A percentile compares a stretch with the other conserved stretches of the same genome.
Evolutionary conservation across 495 filamentous ascomycete species (phyloP).

Genomic region (Penicillium paradoxum): DNA sequence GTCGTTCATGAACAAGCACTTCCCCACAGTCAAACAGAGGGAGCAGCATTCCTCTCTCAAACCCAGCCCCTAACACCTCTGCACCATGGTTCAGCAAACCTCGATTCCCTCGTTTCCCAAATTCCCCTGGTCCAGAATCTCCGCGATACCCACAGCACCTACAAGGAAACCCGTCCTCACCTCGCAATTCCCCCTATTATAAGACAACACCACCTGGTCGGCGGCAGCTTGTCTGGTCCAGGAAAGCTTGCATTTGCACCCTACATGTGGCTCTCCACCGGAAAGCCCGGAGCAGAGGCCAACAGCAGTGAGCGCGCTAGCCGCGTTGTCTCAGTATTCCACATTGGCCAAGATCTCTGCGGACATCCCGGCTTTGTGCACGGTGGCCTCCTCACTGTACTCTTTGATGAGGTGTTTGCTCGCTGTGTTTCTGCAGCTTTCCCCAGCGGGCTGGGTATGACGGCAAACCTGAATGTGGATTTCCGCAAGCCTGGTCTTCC

Average conservation of each 20-base stretch:
- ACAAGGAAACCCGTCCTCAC: slow-evolving; percentile 68
- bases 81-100: not conserved
- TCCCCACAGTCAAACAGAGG: slow-evolving; percentile 16
- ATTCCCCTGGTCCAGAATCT: slow-evolving; percentile 68
- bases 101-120: slow-evolving; percentile 63
- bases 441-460: slow-evolving; percentile 48
- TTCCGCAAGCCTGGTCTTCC: slow-evolving; percentile 58
- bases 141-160: slow-evolving; percentile 51
- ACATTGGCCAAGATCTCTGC: slow-evolving; percentile 33
- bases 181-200: slow-evolving; percentile 29
- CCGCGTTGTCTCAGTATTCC: slow-evolving; percentile 33
- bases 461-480: slow-evolving; percentile 58
- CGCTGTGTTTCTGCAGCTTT: slow-evolving; percentile 38
- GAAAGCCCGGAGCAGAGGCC: slow-evolving; percentile 27
- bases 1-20: slow-evolving; percentile 28
- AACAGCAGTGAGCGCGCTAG: slow-evolving; percentile 3
- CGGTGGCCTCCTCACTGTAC: slow-evolving; percentile 34
- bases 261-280: slow-evolving; percentile 53
- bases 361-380: slow-evolving; percentile 41
- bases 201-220: slow-evolving; percentile 35
- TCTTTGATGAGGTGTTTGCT: slow-evolving; percentile 43
- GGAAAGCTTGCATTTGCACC: slow-evolving; percentile 74
- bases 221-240: slow-evolving; percentile 54
- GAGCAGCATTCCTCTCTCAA: slow-evolving; percentile 10
- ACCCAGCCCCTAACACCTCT: slow-evolving; percentile 6